Conservation (phyloP, 2,329 filamentous ascomycete genomes). For the Cryphonectria nitschkei region DNA sequence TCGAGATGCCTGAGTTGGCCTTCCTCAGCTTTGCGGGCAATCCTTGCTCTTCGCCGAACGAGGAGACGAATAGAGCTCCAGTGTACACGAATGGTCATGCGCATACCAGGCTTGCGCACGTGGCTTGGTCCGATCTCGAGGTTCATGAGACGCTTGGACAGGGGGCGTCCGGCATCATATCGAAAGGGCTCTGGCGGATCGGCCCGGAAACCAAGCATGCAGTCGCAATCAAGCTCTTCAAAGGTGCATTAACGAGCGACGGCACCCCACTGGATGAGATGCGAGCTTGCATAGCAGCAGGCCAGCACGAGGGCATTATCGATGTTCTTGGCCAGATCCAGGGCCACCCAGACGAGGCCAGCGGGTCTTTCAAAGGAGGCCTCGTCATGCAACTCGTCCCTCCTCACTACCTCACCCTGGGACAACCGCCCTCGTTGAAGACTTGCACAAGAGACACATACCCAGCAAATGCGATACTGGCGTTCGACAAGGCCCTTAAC, state of each 20-base stretch:
- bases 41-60: conserved; percentile 42
- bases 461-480: conserved; percentile 36
- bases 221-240: conserved; percentile 54
- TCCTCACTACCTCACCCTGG: conserved; percentile 46
- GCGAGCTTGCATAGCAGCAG: conserved; percentile 50
- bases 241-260: conserved; percentile 50
- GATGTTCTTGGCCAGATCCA: conserved; percentile 48
- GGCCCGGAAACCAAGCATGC: conserved; percentile 36
- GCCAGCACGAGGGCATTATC: conserved; percentile 50
- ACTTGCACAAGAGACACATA: conserved; percentile 52
- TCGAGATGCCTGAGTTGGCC: conserved; percentile 48
- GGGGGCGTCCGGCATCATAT: conserved; percentile 52
- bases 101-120: conserved; percentile 38
- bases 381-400: conserved; percentile 53
- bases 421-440: conserved; percentile 47
- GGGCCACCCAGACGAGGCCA: conserved; percentile 43
- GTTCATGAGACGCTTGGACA: conserved; percentile 47
- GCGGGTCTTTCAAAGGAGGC: conserved; percentile 38
- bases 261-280: conserved; percentile 54
- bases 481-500: conserved; percentile 37
- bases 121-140: conserved; percentile 46
- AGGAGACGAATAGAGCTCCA: conserved; percentile 1
- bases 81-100: not conserved
- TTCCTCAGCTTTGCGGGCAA: conserved; percentile 54
- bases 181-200: conserved; percentile 43